phyloP scores from a whole-genome alignment of 305 asterid species.

The Striga hermonthica region DNA sequence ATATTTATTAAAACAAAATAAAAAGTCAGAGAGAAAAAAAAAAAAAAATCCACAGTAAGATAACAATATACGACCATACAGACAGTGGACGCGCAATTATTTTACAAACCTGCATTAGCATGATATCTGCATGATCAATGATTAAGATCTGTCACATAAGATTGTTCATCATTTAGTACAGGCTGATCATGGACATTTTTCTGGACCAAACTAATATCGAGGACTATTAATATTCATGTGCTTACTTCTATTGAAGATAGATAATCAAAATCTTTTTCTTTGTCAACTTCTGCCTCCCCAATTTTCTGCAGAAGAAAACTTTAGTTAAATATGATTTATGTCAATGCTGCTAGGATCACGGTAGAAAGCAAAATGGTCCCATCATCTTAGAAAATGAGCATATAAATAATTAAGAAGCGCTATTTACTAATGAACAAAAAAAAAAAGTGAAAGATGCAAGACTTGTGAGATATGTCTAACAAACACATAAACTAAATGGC shows the following conservation, averaged over 20 bases:
- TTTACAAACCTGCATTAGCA: constrained; percentile 76
- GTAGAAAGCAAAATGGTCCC: background rate
- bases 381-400: constrained; percentile 6
- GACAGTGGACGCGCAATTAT: constrained; percentile 18
- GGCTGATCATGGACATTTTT: constrained; percentile 24
- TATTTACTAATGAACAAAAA: constrained; percentile 23
- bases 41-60: constrained; percentile 25
- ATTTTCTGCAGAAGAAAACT: constrained; percentile 61
- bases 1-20: constrained; percentile 29
- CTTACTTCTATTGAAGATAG: constrained; percentile 92
- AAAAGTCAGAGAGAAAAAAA: constrained; percentile 26
- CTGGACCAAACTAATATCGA: constrained; percentile 5
- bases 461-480: constrained; percentile 11
- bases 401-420: background rate
- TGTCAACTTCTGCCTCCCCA: constrained; percentile 66
- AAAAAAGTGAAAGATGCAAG: background rate
- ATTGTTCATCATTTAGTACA: constrained; percentile 24
- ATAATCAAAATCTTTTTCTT: constrained; percentile 86
- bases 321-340: constrained; percentile 4
- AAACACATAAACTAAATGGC: constrained; percentile 22
- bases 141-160: constrained; percentile 62
- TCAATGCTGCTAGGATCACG: constrained; percentile 7
- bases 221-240: constrained; percentile 15
- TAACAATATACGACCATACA: constrained; percentile 20
- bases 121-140: constrained; percentile 89